Percentiles rank a stretch among this genome's conserved stretches.
Evolutionary conservation across 1,284 basidiomycete genomes (phyloP).

Genomic region (Papiliotrema nemorosa): DNA sequence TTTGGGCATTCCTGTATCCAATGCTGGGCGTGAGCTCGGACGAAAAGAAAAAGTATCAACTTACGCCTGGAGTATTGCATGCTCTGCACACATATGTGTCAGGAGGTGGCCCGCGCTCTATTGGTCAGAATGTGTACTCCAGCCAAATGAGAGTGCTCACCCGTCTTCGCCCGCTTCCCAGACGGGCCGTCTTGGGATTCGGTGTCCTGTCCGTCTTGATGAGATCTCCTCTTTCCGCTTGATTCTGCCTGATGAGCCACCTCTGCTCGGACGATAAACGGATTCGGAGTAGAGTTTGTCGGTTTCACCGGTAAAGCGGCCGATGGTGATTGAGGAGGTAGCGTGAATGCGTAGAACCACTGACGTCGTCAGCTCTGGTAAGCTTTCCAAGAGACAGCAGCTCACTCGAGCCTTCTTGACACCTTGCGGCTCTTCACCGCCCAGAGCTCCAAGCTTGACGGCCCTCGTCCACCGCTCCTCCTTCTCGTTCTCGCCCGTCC

Average conservation of each 20-base stretch:
- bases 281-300: slow-evolving; percentile 40
- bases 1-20: slow-evolving; percentile 48
- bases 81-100: slow-evolving; percentile 82
- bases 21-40: slow-evolving; percentile 28
- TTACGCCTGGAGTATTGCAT: slow-evolving; percentile 58
- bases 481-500: slow-evolving; percentile 62
- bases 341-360: slow-evolving; percentile 76
- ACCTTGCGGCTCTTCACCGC: slow-evolving; percentile 53
- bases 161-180: slow-evolving; percentile 48
- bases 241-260: not conserved
- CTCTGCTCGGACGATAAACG: slow-evolving; percentile 18
- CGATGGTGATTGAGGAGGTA: slow-evolving; percentile 51
- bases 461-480: slow-evolving; percentile 67
- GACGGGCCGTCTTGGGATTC: slow-evolving; percentile 28
- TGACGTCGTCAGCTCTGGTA: slow-evolving; percentile 34
- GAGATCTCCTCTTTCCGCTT: not conserved
- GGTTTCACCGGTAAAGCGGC: slow-evolving; percentile 32
- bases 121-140: not conserved
- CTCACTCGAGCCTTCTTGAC: slow-evolving; percentile 80
- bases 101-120: slow-evolving; percentile 54
- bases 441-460: slow-evolving; percentile 81
- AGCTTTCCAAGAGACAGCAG: slow-evolving; percentile 6
- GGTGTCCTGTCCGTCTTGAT: slow-evolving; percentile 53
- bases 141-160: slow-evolving; percentile 8
- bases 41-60: slow-evolving; percentile 4